Percentiles rank a stretch among this genome's conserved stretches.
These are phyloP conservation scores for Juglanconis sp. DNA, from an alignment of 2,329 filamentous ascomycete species.

Conservation along the genomic window DNA sequence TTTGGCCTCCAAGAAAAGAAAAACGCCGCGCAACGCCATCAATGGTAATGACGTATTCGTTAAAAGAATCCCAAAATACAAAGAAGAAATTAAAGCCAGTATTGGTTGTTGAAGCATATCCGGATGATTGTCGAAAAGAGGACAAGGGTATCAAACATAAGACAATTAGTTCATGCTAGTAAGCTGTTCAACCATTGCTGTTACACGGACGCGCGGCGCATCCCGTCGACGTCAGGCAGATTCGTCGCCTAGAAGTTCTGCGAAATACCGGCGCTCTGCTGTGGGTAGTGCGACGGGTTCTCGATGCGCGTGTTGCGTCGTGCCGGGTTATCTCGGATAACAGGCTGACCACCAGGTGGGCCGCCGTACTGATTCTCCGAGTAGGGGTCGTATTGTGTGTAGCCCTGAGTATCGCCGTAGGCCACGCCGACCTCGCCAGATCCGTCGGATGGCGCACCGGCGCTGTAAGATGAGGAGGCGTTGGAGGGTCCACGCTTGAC, in stretches of 20 bases:
- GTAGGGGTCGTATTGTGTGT: constrained; percentile 62
- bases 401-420: constrained; percentile 49
- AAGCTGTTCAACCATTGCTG: constrained; percentile 10
- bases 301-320: constrained; percentile 93
- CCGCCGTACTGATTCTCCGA: constrained; percentile 37
- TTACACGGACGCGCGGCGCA: background rate
- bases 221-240: background rate
- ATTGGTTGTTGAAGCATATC: constrained; percentile 7
- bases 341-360: constrained; percentile 56
- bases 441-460: constrained; percentile 69
- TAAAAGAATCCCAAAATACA: constrained; percentile 3
- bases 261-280: constrained; percentile 90
- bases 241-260: constrained; percentile 78
- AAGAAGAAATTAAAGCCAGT: constrained; percentile 16
- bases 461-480: constrained; percentile 93
- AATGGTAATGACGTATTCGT: constrained; percentile 6
- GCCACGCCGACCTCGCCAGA: constrained; percentile 51
- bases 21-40: constrained; percentile 9
- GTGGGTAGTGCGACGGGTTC: constrained; percentile 81
- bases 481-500: constrained; percentile 90
- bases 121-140: constrained; percentile 7
- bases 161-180: constrained; percentile 6
- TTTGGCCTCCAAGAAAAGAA: background rate
- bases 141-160: constrained; percentile 19
- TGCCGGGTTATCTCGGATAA: constrained; percentile 91